Percentiles rank a stretch among this genome's conserved stretches.
phyloP scores from a whole-genome alignment of 2,329 filamentous ascomycete species.

The Diaporthe helianthi region DNA sequence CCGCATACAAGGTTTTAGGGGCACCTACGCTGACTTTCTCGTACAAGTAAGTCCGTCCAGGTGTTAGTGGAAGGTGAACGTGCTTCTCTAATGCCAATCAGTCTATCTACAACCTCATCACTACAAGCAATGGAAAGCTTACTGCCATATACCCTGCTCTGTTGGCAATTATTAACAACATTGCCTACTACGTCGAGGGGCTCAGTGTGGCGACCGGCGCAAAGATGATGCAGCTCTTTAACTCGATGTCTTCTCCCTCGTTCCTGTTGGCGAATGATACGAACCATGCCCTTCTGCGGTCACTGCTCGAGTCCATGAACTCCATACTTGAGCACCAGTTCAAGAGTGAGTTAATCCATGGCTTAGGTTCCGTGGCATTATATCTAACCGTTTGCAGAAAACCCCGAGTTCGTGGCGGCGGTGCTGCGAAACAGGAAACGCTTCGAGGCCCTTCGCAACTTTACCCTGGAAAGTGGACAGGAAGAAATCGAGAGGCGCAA shows the following conservation, averaged over 20 bases:
- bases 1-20: slow-evolving; percentile 81
- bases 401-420: slow-evolving; percentile 80
- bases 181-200: slow-evolving; percentile 82
- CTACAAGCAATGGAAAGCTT: slow-evolving; percentile 86
- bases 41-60: slow-evolving; percentile 75
- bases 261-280: slow-evolving; percentile 92
- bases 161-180: slow-evolving; percentile 91
- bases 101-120: slow-evolving; percentile 92
- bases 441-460: slow-evolving; percentile 84
- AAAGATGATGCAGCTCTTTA: slow-evolving; percentile 86
- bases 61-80: slow-evolving; percentile 36
- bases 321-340: slow-evolving; percentile 90
- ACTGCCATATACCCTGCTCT: slow-evolving; percentile 92
- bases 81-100: slow-evolving; percentile 48
- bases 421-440: slow-evolving; percentile 81
- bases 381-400: slow-evolving; percentile 59
- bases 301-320: slow-evolving; percentile 87
- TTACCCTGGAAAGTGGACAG: slow-evolving; percentile 90
- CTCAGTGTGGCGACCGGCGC: slow-evolving; percentile 77
- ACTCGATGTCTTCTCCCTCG: slow-evolving; percentile 90
- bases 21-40: slow-evolving; percentile 92
- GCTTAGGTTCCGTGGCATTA: not conserved
- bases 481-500: slow-evolving; percentile 87
- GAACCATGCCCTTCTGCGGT: slow-evolving; percentile 82
- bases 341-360: slow-evolving; percentile 61